Base-by-base conservation (phyloP, 2,329 filamentous ascomycete genomes). In the Tolypocladium ophioglossoides region DNA sequence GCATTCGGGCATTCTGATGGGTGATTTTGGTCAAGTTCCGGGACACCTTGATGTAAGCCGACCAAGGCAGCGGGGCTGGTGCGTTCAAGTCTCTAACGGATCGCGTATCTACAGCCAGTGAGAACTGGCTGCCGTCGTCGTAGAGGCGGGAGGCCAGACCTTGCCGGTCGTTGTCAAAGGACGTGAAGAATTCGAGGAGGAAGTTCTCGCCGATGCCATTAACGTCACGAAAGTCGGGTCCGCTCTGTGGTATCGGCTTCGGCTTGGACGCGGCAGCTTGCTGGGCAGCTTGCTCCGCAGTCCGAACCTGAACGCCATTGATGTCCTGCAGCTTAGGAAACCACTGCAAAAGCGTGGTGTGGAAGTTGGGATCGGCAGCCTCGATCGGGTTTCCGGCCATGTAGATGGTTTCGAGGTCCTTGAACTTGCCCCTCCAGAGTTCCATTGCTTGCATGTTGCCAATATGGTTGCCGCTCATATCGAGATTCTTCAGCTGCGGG, bases 391-490 rank as follows among this genome's bases (percentile, higher is more conserved):
- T 96, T 52, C 82, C 85, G 11, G 79, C 78, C 57, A 96, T 74
- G 57, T 95, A 83, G 2, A 99, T 78, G 52, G 91, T 91, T 65
- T 95, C 84, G 12, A 97, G 78, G 54, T 83, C 75, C 52, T 78
- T 83, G 64, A 97, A 91, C 54, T 87, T 89, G 64, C 84, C 82
- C 56, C 85, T 85, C 91, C 91, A 96, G 35, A 77, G 79, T 52
- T 84, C 79, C 49, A 99, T 70, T 11, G 81, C 79, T 54, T 83
- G 80, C 51, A 90, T 70, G 52, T 80, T 82, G 55, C 78, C 76
- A 62, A 99, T 82, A 41, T 84, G 81, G 71, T 97, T 97, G 65
- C 85, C 82, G 53, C 89, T 94, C 30, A 97, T 79, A 61, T 96
- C 92, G 14, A 99, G 82, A 60, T 96, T 91, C 66, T 89, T 85